Base-by-base conservation (phyloP, 139 green algal genomes). In the Diplosphaera chodatii region DNA sequence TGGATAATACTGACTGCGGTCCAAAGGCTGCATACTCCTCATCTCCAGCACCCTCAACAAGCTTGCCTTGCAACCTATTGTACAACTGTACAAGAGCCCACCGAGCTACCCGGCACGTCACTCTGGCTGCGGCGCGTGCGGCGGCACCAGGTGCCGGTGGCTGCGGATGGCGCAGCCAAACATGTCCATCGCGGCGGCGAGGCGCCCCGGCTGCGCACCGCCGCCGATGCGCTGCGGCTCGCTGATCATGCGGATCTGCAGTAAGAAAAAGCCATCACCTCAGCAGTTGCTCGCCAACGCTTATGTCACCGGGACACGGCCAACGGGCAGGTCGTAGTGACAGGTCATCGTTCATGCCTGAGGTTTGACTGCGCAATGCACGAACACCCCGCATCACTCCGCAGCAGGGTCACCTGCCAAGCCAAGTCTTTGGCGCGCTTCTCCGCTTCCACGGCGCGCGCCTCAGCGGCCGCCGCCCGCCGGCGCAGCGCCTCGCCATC, bases 191-290 rank as follows among this genome's bases (percentile, higher is more conserved):
- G 84, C 40, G 1, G 72, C 68, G 5, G 40, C 66, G 23, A 75
- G 41, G 29, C 72, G 55, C 10, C 32, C 33, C 72, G n/a, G 32
- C 75, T 29, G 63, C 13, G 34, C 48, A 56, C 68, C 34, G 55
- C 25, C 69, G 32, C 70, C 72, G 29, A 56, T n/a, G 62, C 48
- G 66, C 70, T 75, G 68, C 28, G 64, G 67, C 15, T 77, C 74
- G 1, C 77, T 66, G n/a, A 85, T 70, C 80, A 85, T 85, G 40
- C 80, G 84, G 27, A 85, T 73, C 67, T 78, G 72, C 23, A 20
- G 16, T 16, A 62, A 20, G 20, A 20, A 62, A 62, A 16, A 20
- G 41, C 41, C 16, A n/a, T n/a, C 41, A 20, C 18, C 41, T 8
- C 4, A 23, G 55, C 22, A 23, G 25, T 23, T 8, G 55, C 55